Evolutionary conservation across 768 basidiomycete species (phyloP).

Genomic region (Tubosaeta brunneosetosa): DNA sequence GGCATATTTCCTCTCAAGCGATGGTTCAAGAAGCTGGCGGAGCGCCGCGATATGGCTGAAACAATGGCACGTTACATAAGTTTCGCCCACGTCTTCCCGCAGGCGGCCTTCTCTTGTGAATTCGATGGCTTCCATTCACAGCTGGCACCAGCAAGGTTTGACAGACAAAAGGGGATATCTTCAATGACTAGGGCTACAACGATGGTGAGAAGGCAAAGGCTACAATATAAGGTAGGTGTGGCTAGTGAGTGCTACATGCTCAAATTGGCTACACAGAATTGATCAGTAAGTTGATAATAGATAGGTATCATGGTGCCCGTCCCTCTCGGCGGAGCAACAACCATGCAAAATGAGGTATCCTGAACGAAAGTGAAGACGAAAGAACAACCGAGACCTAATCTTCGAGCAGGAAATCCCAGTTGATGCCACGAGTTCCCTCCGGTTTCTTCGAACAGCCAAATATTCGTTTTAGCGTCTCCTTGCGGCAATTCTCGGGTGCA

Average conservation of each 20-base stretch:
- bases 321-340: conserved; percentile 6
- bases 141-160: background rate
- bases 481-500: conserved; percentile 57
- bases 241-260: conserved; percentile 23
- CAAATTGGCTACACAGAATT: conserved; percentile 21
- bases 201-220: conserved; percentile 5
- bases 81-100: background rate
- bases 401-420: conserved; percentile 80
- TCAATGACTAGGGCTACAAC: conserved; percentile 23
- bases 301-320: conserved; percentile 14
- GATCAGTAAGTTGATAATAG: conserved; percentile 15
- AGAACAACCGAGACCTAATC: conserved; percentile 38
- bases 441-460: conserved; percentile 54
- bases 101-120: background rate
- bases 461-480: conserved; percentile 60
- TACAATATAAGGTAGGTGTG: conserved; percentile 21
- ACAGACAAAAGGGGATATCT: background rate
- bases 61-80: conserved; percentile 1
- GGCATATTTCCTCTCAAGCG: background rate
- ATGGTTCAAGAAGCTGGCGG: background rate
- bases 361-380: conserved; percentile 10
- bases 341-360: conserved; percentile 4
- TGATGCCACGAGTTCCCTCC: conserved; percentile 44
- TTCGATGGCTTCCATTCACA: background rate
- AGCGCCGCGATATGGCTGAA: background rate